These are phyloP conservation scores for Cyberlindnera japonica DNA, from an alignment of 805 yeast species.

Conservation along the genomic window DNA sequence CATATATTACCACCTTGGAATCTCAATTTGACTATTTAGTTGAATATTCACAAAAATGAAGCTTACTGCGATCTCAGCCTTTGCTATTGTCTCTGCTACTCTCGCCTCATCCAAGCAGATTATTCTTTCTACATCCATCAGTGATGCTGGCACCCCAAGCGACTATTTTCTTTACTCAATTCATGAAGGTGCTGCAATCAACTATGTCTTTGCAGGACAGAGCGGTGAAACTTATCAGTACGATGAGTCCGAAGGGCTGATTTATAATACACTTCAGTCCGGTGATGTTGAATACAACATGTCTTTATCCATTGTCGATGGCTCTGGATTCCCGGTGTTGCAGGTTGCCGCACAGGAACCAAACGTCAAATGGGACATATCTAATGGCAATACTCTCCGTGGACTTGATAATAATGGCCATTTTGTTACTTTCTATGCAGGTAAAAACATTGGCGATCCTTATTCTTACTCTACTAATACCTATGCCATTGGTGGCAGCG, in stretches of 20 bases:
- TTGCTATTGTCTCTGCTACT: not conserved
- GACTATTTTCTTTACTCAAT: slow-evolving; percentile 13
- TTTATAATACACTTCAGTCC: slow-evolving; percentile 4
- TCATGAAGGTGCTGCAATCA: slow-evolving; percentile 25
- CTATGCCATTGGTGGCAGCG: slow-evolving; percentile 27
- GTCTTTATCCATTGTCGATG: slow-evolving; percentile 8
- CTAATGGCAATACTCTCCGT: slow-evolving; percentile 23
- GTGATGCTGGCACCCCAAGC: not conserved
- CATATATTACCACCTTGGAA: no score
- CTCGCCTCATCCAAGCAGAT: not conserved
- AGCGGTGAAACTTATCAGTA: slow-evolving; percentile 7
- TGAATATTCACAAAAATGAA: not conserved
- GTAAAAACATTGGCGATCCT: slow-evolving; percentile 42
- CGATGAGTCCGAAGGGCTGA: slow-evolving; percentile 6
- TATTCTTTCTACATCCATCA: slow-evolving; percentile 1
- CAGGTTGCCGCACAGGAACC: slow-evolving; percentile 12
- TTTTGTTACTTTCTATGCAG: slow-evolving; percentile 34
- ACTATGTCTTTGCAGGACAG: slow-evolving; percentile 19
- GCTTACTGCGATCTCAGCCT: not conserved
- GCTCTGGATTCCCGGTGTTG: slow-evolving; percentile 16
- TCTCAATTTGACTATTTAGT: no score
- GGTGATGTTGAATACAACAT: slow-evolving; percentile 3
- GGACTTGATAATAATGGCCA: slow-evolving; percentile 30
- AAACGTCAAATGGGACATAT: slow-evolving; percentile 12
- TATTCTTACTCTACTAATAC: slow-evolving; percentile 33